Conservation (phyloP, 306 rosid genomes). For the Begonia loranthoides region DNA sequence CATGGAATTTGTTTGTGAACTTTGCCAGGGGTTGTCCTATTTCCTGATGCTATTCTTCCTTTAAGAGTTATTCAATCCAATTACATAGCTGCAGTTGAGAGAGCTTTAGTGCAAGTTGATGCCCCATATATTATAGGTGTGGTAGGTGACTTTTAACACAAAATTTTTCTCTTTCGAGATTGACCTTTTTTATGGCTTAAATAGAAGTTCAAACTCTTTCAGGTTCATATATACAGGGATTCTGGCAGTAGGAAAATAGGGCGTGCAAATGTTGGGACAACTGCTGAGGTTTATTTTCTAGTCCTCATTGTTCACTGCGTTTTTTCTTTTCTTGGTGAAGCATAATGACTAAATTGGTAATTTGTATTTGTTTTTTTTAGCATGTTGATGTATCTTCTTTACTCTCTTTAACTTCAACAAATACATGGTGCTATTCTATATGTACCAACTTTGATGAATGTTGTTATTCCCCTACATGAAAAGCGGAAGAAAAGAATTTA, state of each 20-base stretch:
- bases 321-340: neutral
- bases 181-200: slow-evolving; percentile 2
- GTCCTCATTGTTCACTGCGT: neutral
- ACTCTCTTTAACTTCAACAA: too few relatives aligned
- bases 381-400: too few relatives aligned
- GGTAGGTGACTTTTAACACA: slow-evolving; percentile 37
- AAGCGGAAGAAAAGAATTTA: too few relatives aligned
- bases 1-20: slow-evolving; percentile 5
- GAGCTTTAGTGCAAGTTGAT: slow-evolving; percentile 49
- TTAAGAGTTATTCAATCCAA: slow-evolving; percentile 54
- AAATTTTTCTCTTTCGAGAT: neutral
- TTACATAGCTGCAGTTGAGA: slow-evolving; percentile 56
- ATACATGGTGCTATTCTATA: too few relatives aligned
- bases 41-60: slow-evolving; percentile 87
- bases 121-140: slow-evolving; percentile 71
- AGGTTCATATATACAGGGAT: slow-evolving; percentile 52
- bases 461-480: too few relatives aligned
- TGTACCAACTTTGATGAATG: too few relatives aligned
- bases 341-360: slow-evolving; percentile 10
- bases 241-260: slow-evolving; percentile 18
- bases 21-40: slow-evolving; percentile 82
- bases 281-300: slow-evolving; percentile 60
- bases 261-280: slow-evolving; percentile 62
- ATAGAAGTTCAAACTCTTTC: slow-evolving; percentile 11
- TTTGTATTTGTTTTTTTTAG: neutral